phyloP scores from a whole-genome alignment of 306 rosid species.

The Quercus variabilis region DNA sequence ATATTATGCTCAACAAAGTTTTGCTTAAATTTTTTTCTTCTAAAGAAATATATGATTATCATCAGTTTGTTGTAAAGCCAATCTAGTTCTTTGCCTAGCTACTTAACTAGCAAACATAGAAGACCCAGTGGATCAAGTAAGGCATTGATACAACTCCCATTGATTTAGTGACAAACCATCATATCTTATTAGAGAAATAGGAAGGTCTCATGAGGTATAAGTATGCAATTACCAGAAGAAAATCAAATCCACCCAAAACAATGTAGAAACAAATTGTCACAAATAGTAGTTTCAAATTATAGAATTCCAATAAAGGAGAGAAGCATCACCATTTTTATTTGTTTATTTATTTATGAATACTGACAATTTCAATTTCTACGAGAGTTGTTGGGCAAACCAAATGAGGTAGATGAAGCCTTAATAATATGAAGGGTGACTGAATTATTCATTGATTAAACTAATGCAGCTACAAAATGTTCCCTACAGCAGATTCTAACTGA shows the following conservation, averaged over 20 bases:
- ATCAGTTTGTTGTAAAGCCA: not conserved
- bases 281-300: slow-evolving; percentile 1
- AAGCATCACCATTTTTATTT: not conserved
- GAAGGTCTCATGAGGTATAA: not conserved
- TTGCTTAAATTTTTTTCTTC: not conserved
- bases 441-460: too few species aligned
- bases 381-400: too few species aligned
- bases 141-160: not conserved
- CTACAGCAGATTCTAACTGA: too few species aligned
- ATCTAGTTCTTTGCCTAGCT: not conserved
- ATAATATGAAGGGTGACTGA: too few species aligned
- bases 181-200: not conserved
- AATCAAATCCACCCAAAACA: slow-evolving; percentile 10
- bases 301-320: slow-evolving; percentile 1
- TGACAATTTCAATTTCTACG: too few species aligned
- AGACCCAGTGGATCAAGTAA: not conserved
- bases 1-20: not conserved
- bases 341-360: too few species aligned
- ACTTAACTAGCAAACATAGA: not conserved
- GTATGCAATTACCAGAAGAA: not conserved
- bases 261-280: not conserved
- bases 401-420: too few species aligned
- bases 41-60: not conserved
- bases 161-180: not conserved
- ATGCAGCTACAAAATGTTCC: too few species aligned